Evolutionary conservation across 2,329 filamentous ascomycete genomes (phyloP).

Genomic region (Colletotrichum agaves): DNA sequence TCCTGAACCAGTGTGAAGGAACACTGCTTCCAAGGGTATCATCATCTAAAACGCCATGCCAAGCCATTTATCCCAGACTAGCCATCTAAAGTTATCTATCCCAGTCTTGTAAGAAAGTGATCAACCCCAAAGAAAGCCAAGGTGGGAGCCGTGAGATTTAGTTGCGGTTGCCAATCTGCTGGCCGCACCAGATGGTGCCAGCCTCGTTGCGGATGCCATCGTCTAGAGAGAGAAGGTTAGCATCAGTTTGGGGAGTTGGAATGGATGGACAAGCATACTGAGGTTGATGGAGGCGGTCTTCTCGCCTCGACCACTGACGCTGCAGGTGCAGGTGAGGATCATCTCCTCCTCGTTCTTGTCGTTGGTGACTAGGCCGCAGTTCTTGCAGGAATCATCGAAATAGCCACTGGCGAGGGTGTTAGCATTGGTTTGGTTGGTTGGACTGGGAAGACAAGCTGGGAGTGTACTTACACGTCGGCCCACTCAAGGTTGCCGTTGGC

Average conservation of each 20-base stretch:
- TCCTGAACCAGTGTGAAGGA: background rate
- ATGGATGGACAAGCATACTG: background rate
- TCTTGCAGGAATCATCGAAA: slow-evolving; percentile 24
- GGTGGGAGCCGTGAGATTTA: background rate
- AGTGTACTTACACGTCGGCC: slow-evolving; percentile 16
- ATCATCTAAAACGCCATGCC: background rate
- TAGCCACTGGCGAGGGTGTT: background rate
- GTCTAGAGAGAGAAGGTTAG: background rate
- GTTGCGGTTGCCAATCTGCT: slow-evolving; percentile 21
- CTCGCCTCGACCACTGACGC: background rate
- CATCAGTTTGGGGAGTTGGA: background rate
- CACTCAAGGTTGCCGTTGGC: slow-evolving; percentile 27
- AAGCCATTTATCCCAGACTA: background rate
- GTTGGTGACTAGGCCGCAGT: slow-evolving; percentile 24
- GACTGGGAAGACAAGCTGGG: background rate
- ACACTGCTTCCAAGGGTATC: background rate
- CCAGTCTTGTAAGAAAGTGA: background rate
- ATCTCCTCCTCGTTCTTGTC: background rate
- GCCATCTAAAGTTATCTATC: background rate
- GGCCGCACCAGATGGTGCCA: slow-evolving; percentile 29
- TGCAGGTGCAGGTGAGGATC: slow-evolving; percentile 7
- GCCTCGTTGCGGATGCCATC: slow-evolving; percentile 32
- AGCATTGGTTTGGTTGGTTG: background rate
- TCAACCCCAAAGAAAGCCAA: background rate
- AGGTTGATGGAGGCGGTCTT: background rate